These are phyloP conservation scores for Carex cristatella DNA, from an alignment of 176 grass and related monocot genomes.

Conservation along the genomic window DNA sequence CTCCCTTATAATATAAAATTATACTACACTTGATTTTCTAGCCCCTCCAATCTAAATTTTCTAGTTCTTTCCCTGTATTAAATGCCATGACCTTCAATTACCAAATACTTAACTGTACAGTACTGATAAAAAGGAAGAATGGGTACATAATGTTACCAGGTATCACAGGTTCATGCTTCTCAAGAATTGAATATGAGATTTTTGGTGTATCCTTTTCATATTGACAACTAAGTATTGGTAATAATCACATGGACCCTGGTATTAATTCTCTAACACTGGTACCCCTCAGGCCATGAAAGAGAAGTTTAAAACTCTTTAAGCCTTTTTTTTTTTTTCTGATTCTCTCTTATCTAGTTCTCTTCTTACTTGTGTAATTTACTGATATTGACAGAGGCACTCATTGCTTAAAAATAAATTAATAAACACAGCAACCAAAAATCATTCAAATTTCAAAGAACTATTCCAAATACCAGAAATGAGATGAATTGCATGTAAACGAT, in stretches of 20 bases:
- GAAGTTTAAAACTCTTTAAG: neutral
- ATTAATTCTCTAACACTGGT: neutral
- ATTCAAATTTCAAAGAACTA: neutral
- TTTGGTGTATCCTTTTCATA: neutral
- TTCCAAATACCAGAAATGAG: neutral
- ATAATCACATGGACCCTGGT: neutral
- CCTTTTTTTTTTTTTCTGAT: neutral
- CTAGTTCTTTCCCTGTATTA: no score
- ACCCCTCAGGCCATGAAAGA: neutral
- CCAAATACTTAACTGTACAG: neutral
- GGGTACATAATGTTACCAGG: neutral
- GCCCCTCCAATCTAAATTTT: no score
- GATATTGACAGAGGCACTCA: neutral
- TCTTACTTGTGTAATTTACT: neutral
- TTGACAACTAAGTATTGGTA: neutral
- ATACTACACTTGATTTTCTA: no score
- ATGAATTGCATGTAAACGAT: neutral
- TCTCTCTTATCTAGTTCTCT: neutral
- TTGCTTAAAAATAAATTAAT: neutral
- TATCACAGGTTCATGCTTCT: neutral
- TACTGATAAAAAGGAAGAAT: neutral
- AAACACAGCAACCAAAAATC: neutral
- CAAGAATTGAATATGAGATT: neutral
- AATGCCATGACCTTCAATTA: neutral
- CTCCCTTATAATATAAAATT: no score